A percentile compares a stretch with the other conserved stretches of the same genome.
phyloP scores from a whole-genome alignment of 2,329 filamentous ascomycete species.

The Sclerotinia subarctica region DNA sequence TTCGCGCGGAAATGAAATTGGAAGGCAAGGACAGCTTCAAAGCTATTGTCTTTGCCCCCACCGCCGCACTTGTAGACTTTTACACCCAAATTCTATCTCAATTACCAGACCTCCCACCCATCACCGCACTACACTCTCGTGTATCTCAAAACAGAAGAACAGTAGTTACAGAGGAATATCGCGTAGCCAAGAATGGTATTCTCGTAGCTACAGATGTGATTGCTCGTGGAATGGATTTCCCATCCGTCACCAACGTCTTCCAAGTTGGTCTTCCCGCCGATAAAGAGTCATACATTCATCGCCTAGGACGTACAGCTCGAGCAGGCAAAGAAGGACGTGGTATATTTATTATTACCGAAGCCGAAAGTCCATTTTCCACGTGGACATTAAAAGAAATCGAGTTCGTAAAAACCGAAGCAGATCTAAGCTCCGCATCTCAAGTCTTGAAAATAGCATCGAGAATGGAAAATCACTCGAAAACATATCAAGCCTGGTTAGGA shows the following conservation, averaged over 20 bases:
- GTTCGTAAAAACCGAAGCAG: conserved; percentile 47
- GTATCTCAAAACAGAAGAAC: conserved; percentile 70
- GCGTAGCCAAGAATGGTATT: conserved; percentile 57
- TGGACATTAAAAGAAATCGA: conserved; percentile 53
- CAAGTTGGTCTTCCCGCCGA: conserved; percentile 64
- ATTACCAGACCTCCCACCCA: conserved; percentile 34
- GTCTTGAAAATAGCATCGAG: conserved; percentile 42
- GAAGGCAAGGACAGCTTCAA: conserved; percentile 64
- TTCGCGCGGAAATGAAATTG: conserved; percentile 55
- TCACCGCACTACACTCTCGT: conserved; percentile 67
- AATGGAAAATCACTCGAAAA: conserved; percentile 48
- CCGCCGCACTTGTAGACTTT: conserved; percentile 68
- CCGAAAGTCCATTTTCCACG: conserved; percentile 52
- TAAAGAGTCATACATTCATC: conserved; percentile 72
- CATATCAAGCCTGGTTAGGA: conserved; percentile 57
- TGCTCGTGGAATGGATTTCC: conserved; percentile 80
- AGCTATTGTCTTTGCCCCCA: conserved; percentile 90
- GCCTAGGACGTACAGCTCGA: conserved; percentile 72
- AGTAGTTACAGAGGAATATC: conserved; percentile 68
- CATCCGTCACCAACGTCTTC: conserved; percentile 74
- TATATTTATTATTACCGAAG: conserved; percentile 60
- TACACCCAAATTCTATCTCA: conserved; percentile 53
- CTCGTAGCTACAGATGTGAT: conserved; percentile 78
- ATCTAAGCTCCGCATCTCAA: conserved; percentile 44
- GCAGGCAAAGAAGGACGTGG: conserved; percentile 71